Conservation (phyloP, 2,329 filamentous ascomycete species). For the Fusarium fujikuroi region DNA sequence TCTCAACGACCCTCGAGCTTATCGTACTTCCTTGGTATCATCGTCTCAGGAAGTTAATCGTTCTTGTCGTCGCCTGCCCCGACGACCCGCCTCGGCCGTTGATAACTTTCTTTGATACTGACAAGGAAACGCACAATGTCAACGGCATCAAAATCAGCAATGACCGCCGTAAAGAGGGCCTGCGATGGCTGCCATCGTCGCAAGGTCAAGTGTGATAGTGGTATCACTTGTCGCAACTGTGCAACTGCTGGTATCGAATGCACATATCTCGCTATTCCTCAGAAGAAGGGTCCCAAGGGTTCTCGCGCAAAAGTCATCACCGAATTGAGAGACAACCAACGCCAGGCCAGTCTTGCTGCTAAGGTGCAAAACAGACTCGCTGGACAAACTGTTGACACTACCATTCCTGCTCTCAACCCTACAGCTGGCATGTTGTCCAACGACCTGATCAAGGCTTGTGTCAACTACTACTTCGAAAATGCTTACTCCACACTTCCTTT, state of each 20-base stretch:
- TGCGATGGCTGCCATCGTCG: slow-evolving; percentile 80
- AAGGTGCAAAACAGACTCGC: slow-evolving; percentile 70
- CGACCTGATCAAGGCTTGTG: slow-evolving; percentile 72
- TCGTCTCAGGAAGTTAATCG: slow-evolving; percentile 24
- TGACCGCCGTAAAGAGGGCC: slow-evolving; percentile 68
- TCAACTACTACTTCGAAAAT: slow-evolving; percentile 75
- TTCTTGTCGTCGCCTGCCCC: slow-evolving; percentile 7
- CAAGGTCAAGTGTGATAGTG: slow-evolving; percentile 79
- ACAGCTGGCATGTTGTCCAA: slow-evolving; percentile 69
- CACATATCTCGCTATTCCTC: slow-evolving; percentile 79
- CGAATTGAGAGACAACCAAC: slow-evolving; percentile 75
- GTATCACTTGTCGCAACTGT: slow-evolving; percentile 78
- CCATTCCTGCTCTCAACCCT: slow-evolving; percentile 61
- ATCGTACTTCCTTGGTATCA: slow-evolving; percentile 2
- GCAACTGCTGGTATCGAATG: slow-evolving; percentile 72
- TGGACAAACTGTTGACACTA: slow-evolving; percentile 58
- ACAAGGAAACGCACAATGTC: background rate
- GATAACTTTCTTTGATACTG: slow-evolving; percentile 9
- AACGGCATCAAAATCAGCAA: slow-evolving; percentile 20
- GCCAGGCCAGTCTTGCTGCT: slow-evolving; percentile 71
- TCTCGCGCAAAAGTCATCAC: slow-evolving; percentile 80
- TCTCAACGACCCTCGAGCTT: slow-evolving; percentile 4
- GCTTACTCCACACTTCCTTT: slow-evolving; percentile 74
- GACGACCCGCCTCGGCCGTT: slow-evolving; percentile 16
- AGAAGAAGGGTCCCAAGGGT: slow-evolving; percentile 81